These are phyloP conservation scores for Larix kaempferi DNA, from an alignment of 75 land plant species.

Conservation along the genomic window DNA sequence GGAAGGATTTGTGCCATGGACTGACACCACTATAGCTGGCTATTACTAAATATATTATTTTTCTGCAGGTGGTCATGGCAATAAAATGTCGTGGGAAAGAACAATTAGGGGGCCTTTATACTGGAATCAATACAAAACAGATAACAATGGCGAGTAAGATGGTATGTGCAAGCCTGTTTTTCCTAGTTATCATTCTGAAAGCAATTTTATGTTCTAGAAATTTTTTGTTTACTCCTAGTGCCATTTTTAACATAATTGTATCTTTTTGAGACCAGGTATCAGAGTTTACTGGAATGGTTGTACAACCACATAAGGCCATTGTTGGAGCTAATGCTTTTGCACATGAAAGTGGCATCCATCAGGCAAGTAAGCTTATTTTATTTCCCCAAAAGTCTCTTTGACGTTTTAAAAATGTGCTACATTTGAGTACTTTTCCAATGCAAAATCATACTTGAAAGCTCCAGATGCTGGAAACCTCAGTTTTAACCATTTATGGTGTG, in stretches of 20 bases:
- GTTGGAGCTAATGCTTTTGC: conserved; percentile 99
- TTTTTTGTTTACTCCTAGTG: background rate
- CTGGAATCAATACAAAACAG: conserved; percentile 74
- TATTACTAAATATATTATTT: background rate
- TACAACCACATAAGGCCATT: conserved; percentile 99
- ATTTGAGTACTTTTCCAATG: background rate
- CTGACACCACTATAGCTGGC: background rate
- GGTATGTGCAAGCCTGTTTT: conserved; percentile 36
- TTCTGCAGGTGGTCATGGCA: conserved; percentile 79
- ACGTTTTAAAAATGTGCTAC: background rate
- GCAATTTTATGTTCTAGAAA: background rate
- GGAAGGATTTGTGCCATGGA: background rate
- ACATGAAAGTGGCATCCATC: conserved; percentile 99
- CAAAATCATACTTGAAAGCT: background rate
- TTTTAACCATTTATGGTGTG: background rate
- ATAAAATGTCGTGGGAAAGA: conserved; percentile 71
- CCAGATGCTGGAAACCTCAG: background rate
- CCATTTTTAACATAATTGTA: background rate
- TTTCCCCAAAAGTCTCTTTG: background rate
- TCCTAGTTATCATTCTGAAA: background rate
- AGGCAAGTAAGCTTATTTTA: conserved; percentile 29
- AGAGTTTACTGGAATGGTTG: conserved; percentile 72
- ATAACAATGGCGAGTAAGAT: conserved; percentile 84
- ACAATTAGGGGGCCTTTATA: conserved; percentile 64
- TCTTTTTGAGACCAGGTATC: conserved; percentile 41